Conservation (phyloP, 352 stramenopile species). For the Phytophthora aleatoria region DNA sequence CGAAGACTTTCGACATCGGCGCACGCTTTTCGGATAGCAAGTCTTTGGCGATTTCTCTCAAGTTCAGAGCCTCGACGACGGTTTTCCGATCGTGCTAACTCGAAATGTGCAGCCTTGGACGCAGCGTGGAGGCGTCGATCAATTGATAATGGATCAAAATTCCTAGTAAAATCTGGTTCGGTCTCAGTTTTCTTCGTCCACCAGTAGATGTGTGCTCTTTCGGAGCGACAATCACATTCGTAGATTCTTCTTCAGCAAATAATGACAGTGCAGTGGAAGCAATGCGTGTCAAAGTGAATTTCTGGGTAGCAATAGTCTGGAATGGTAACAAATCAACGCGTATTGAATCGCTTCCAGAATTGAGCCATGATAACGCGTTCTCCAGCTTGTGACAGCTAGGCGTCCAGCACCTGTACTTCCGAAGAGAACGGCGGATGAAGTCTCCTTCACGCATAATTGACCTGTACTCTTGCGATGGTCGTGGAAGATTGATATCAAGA, state of each 20-base stretch:
- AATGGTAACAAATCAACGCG: slow-evolving; percentile 6
- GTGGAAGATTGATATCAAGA: slow-evolving; percentile 40
- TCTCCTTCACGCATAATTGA: slow-evolving; percentile 18
- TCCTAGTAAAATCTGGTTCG: not conserved
- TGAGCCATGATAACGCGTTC: slow-evolving; percentile 1
- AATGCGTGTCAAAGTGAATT: slow-evolving; percentile 14
- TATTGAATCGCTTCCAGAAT: not conserved
- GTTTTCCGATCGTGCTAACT: slow-evolving; percentile 14
- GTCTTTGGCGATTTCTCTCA: slow-evolving; percentile 25
- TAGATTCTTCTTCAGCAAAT: slow-evolving; percentile 11
- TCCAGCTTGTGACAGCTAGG: not conserved
- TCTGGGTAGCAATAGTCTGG: slow-evolving; percentile 17
- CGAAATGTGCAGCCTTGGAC: slow-evolving; percentile 9
- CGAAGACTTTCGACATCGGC: slow-evolving; percentile 39
- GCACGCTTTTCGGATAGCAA: slow-evolving; percentile 32
- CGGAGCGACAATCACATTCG: not conserved
- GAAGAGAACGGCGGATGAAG: slow-evolving; percentile 3
- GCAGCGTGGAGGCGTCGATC: slow-evolving; percentile 15
- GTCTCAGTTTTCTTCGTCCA: slow-evolving; percentile 4
- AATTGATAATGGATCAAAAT: slow-evolving; percentile 9
- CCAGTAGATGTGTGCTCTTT: not conserved
- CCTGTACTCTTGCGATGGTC: slow-evolving; percentile 40
- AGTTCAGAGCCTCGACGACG: not conserved
- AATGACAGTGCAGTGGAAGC: slow-evolving; percentile 4
- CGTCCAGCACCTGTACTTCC: not conserved